Percentiles rank a stretch among this genome's conserved stretches.
Conservation (phyloP, 805 yeast species). For the Starmerella sp. region DNA sequence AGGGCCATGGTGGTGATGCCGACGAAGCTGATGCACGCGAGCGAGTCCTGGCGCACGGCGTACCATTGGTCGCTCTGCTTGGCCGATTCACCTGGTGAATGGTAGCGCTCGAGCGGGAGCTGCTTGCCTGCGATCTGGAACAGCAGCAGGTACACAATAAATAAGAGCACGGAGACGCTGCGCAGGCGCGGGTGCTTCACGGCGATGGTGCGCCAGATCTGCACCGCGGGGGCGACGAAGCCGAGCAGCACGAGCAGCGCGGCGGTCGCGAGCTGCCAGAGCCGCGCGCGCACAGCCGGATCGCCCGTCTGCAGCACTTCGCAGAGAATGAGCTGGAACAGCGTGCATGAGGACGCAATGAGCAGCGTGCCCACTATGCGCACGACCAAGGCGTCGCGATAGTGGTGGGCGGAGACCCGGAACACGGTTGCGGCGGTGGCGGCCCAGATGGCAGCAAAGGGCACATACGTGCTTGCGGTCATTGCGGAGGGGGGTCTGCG, state of each 20-base stretch:
- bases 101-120: slow-evolving; percentile 23
- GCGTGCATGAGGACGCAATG: slow-evolving; percentile 13
- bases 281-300: slow-evolving; percentile 11
- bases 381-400: background rate
- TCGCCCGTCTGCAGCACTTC: slow-evolving; percentile 27
- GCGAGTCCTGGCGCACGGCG: slow-evolving; percentile 21
- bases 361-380: background rate
- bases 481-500: background rate
- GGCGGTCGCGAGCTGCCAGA: slow-evolving; percentile 24
- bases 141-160: slow-evolving; percentile 22
- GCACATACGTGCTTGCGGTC: background rate
- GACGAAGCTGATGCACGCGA: slow-evolving; percentile 31
- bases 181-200: slow-evolving; percentile 11
- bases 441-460: background rate
- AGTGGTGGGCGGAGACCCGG: background rate
- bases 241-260: slow-evolving; percentile 18
- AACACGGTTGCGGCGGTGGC: slow-evolving; percentile 3
- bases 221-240: slow-evolving; percentile 18
- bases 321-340: slow-evolving; percentile 32
- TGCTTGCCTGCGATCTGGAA: slow-evolving; percentile 28
- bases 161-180: slow-evolving; percentile 24
- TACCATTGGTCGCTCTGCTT: slow-evolving; percentile 12
- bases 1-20: slow-evolving; percentile 35
- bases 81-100: background rate
- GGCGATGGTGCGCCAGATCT: slow-evolving; percentile 13